Evolutionary conservation across 2,329 filamentous ascomycete species (phyloP).

Genomic region (Mollisiaceae sp.): DNA sequence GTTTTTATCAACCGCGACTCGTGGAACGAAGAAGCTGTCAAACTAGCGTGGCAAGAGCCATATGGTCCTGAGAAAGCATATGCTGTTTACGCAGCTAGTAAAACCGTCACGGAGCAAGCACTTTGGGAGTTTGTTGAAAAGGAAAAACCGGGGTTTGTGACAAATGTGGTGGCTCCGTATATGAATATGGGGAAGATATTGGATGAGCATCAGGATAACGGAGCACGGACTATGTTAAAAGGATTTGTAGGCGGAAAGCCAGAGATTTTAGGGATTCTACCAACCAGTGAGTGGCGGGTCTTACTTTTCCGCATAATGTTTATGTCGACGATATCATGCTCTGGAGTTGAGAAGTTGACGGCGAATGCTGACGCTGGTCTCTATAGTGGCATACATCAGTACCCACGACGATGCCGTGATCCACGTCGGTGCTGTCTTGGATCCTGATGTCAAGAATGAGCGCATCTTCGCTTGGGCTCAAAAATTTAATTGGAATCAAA

Average conservation of each 20-base stretch:
- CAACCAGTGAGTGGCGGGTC: background rate
- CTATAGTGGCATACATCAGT: slow-evolving; percentile 28
- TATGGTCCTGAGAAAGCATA: slow-evolving; percentile 28
- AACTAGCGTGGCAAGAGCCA: slow-evolving; percentile 28
- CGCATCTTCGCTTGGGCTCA: slow-evolving; percentile 37
- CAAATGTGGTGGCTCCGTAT: slow-evolving; percentile 31
- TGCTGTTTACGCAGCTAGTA: slow-evolving; percentile 45
- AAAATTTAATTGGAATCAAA: slow-evolving; percentile 34
- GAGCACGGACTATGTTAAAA: background rate
- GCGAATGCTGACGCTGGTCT: background rate
- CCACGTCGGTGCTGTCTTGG: slow-evolving; percentile 39
- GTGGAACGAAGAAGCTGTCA: slow-evolving; percentile 3
- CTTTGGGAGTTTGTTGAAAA: slow-evolving; percentile 45
- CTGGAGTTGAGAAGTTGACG: background rate
- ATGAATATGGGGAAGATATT: background rate
- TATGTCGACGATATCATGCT: slow-evolving; percentile 20
- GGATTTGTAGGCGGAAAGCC: background rate
- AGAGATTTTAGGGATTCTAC: background rate
- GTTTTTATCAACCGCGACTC: background rate
- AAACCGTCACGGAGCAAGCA: slow-evolving; percentile 43
- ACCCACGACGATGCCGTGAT: slow-evolving; percentile 39
- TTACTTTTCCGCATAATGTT: background rate
- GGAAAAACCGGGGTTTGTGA: slow-evolving; percentile 32
- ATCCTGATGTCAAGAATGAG: slow-evolving; percentile 32
- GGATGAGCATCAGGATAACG: slow-evolving; percentile 10